A percentile compares a stretch with the other conserved stretches of the same genome.
Evolutionary conservation across 306 rosid species (phyloP).

Genomic region (Betula pendula): DNA sequence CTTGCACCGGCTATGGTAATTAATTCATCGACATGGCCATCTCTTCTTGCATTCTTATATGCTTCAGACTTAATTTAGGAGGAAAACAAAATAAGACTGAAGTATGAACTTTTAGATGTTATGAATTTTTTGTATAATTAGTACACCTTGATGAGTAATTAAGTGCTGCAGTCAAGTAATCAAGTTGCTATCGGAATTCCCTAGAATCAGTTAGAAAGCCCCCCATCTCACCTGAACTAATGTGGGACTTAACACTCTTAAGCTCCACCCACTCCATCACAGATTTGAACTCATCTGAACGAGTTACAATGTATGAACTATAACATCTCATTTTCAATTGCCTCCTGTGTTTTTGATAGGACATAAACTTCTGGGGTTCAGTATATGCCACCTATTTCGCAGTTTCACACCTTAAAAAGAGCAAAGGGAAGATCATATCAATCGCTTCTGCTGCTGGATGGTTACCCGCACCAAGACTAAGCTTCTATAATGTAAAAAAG

Average conservation of each 20-base stretch:
- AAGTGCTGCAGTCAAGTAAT: too few relatives aligned
- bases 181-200: too few relatives aligned
- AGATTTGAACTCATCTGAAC: too few relatives aligned
- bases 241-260: too few relatives aligned
- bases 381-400: conserved; percentile 52
- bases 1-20: conserved; percentile 40
- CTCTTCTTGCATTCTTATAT: not conserved
- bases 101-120: too few relatives aligned
- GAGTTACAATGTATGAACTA: not conserved
- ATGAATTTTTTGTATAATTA: too few relatives aligned
- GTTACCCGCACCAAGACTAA: conserved; percentile 48
- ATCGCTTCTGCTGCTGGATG: conserved; percentile 60
- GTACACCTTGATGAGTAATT: too few relatives aligned
- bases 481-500: conserved; percentile 56
- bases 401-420: conserved; percentile 50
- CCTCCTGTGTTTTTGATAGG: conserved; percentile 32
- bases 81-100: too few relatives aligned
- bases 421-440: conserved; percentile 58
- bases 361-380: conserved; percentile 68
- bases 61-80: not conserved
- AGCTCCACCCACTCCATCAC: too few relatives aligned
- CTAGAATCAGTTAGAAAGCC: too few relatives aligned
- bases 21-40: not conserved
- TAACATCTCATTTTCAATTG: not conserved
- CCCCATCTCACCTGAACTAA: too few relatives aligned